A percentile compares a stretch with the other conserved stretches of the same genome.
Conservation (phyloP, 805 yeast genomes). For the Saccharomyces paradoxus region DNA sequence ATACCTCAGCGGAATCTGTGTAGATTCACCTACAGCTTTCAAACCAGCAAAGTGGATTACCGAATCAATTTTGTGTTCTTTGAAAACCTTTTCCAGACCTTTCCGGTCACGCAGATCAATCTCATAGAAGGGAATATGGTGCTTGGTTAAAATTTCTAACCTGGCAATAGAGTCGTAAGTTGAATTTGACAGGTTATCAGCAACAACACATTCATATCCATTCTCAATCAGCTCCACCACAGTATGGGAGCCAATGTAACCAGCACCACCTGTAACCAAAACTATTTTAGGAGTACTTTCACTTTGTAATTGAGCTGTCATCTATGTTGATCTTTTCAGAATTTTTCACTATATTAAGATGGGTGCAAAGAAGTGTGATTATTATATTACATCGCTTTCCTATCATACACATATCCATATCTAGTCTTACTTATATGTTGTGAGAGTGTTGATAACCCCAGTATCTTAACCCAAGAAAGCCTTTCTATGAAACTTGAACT, state of each 20-base stretch:
- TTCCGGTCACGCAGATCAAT: constrained; percentile 51
- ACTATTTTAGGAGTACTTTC: constrained; percentile 31
- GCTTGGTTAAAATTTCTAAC: constrained; percentile 43
- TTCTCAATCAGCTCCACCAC: constrained; percentile 52
- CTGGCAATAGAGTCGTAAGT: constrained; percentile 58
- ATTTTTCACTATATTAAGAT: background rate
- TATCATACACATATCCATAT: background rate
- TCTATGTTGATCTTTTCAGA: background rate
- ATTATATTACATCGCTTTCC: background rate
- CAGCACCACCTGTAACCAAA: constrained; percentile 80
- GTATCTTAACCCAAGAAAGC: background rate
- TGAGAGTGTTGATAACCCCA: background rate
- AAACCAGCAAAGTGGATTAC: constrained; percentile 78
- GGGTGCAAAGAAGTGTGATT: background rate
- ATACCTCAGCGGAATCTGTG: constrained; percentile 56
- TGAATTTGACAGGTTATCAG: constrained; percentile 63
- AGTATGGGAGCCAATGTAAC: constrained; percentile 80
- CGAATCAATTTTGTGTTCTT: constrained; percentile 41
- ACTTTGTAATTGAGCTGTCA: background rate
- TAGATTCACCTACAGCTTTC: constrained; percentile 77
- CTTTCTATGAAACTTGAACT: background rate
- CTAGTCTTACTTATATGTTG: background rate
- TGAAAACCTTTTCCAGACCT: constrained; percentile 41
- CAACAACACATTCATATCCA: constrained; percentile 63
- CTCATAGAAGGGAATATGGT: constrained; percentile 45